Evolutionary conservation across 2,329 filamentous ascomycete genomes (phyloP).

Genomic region (Exophiala lecanii-corni): DNA sequence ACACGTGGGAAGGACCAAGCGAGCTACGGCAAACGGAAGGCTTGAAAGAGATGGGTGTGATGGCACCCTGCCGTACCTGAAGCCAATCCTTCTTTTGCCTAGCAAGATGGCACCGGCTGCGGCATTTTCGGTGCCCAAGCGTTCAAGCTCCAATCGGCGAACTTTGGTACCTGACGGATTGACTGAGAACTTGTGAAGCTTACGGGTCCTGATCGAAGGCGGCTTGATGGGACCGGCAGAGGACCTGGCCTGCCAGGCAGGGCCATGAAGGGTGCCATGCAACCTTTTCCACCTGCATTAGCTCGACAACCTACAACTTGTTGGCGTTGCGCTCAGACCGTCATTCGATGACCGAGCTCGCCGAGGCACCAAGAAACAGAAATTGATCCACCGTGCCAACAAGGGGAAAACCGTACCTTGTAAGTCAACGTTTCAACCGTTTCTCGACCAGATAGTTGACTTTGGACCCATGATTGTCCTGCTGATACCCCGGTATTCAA

Average conservation of each 20-base stretch:
- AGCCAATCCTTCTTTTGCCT: conserved; percentile 21
- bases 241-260: conserved; percentile 1
- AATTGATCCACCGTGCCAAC: conserved; percentile 10
- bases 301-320: conserved; percentile 8
- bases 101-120: conserved; percentile 16
- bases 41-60: conserved; percentile 13
- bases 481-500: no score
- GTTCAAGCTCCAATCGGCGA: conserved; percentile 20
- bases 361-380: conserved; percentile 5
- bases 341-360: conserved; percentile 22
- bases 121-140: conserved; percentile 13
- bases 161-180: conserved; percentile 19
- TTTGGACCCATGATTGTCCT: no score
- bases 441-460: conserved; percentile 7
- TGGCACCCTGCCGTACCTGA: conserved; percentile 20
- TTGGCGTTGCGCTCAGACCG: conserved; percentile 23
- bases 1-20: conserved; percentile 22
- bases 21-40: conserved; percentile 12
- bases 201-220: conserved; percentile 2
- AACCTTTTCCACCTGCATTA: conserved; percentile 22
- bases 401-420: conserved; percentile 4
- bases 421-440: conserved; percentile 19
- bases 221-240: neutral
- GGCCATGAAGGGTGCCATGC: no score
- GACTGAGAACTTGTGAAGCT: conserved; percentile 1